These are phyloP conservation scores for Agaricales sp. DNA, from an alignment of 1,284 basidiomycete genomes.

Conservation along the genomic window DNA sequence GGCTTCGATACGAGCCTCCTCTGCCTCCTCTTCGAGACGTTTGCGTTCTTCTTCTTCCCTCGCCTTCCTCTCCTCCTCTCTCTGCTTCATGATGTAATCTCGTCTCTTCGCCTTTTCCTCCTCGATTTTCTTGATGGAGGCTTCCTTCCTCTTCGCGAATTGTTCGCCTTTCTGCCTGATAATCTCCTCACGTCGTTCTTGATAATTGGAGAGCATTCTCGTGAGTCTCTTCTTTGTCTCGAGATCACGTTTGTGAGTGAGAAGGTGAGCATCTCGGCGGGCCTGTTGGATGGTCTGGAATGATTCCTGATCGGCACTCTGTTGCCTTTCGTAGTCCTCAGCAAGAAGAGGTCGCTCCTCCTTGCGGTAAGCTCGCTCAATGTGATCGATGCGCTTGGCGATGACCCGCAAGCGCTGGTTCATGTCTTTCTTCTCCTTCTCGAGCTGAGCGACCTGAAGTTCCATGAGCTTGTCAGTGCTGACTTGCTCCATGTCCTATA, in stretches of 20 bases:
- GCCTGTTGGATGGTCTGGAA: conserved; percentile 60
- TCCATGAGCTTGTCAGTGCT: conserved; percentile 86
- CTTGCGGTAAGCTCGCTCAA: conserved; percentile 93
- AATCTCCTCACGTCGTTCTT: conserved; percentile 48
- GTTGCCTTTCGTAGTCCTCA: conserved; percentile 85
- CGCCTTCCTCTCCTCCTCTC: conserved; percentile 46
- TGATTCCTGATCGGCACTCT: conserved; percentile 61
- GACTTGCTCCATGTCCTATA: conserved; percentile 74
- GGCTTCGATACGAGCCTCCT: conserved; percentile 38
- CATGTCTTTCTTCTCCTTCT: conserved; percentile 93
- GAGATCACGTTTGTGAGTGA: conserved; percentile 62
- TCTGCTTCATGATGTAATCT: conserved; percentile 39
- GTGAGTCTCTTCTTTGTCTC: conserved; percentile 72
- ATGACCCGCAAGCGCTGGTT: conserved; percentile 79
- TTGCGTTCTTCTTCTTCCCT: conserved; percentile 38
- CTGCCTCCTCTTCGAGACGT: conserved; percentile 38
- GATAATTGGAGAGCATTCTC: conserved; percentile 73
- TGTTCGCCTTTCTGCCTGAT: conserved; percentile 62
- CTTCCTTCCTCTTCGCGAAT: conserved; percentile 51
- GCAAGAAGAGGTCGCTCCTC: conserved; percentile 85
- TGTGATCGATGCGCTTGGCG: conserved; percentile 88
- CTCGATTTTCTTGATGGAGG: conserved; percentile 65
- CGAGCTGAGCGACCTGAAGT: conserved; percentile 89
- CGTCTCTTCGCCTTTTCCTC: conserved; percentile 79
- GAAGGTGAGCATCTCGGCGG: conserved; percentile 50